Percentiles rank a stretch among this genome's conserved stretches.
Conservation (phyloP, 129 eudicot species). For the Flaveria sonorensis region DNA sequence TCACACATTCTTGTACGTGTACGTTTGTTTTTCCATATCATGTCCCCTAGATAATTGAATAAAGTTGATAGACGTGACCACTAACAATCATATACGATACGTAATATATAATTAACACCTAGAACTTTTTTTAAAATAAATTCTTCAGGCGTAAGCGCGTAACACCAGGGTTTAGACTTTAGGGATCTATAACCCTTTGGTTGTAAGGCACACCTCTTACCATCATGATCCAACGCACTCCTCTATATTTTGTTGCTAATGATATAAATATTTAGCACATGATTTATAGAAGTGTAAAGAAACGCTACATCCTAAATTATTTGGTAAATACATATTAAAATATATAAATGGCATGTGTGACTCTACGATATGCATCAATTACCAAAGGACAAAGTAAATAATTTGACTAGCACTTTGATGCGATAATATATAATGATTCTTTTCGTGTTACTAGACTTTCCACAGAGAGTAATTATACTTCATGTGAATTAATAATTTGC, state of each 20-base stretch:
- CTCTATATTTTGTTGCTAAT: background rate
- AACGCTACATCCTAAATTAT: background rate
- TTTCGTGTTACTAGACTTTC: conserved; percentile 33
- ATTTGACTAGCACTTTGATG: background rate
- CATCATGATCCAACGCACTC: too few relatives aligned
- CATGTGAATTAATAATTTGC: conserved; percentile 11
- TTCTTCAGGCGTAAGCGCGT: too few relatives aligned
- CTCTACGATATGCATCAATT: background rate
- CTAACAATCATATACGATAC: background rate
- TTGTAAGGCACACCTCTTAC: too few relatives aligned
- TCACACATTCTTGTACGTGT: conserved; percentile 8
- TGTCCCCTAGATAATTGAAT: conserved; percentile 19
- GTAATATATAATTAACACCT: background rate
- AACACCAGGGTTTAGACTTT: too few relatives aligned
- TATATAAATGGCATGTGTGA: background rate
- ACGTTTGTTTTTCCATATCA: conserved; percentile 26
- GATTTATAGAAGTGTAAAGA: background rate
- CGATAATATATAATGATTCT: conserved; percentile 22
- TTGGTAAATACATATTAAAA: background rate
- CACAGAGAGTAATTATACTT: conserved; percentile 7
- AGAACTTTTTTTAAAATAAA: too few relatives aligned
- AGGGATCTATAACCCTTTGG: too few relatives aligned
- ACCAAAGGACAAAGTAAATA: conserved; percentile 10
- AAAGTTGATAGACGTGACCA: conserved; percentile 12
- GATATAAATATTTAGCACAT: background rate